These are phyloP conservation scores for Chaetomium cochliodes DNA, from an alignment of 495 filamentous ascomycete genomes.

Conservation along the genomic window DNA sequence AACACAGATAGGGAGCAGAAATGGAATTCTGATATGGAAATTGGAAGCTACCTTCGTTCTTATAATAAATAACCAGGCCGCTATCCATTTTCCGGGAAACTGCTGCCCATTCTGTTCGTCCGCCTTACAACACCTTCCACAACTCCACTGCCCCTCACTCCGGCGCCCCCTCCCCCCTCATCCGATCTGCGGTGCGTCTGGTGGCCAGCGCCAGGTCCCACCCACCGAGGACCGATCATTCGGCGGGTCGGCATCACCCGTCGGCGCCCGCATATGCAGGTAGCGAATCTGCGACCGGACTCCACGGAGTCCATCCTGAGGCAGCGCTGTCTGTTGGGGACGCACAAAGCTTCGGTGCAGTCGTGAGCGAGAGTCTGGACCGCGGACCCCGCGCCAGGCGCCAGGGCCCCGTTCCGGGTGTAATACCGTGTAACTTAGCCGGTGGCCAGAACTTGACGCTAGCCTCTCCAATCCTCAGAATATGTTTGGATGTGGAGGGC, in stretches of 20 bases:
- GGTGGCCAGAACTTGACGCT: not conserved
- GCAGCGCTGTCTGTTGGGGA: not conserved
- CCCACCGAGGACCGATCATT: not conserved
- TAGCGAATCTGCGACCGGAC: not conserved
- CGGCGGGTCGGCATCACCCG: not conserved
- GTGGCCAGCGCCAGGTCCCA: not conserved
- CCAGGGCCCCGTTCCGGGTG: not conserved
- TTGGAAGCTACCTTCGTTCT: too few relatives aligned
- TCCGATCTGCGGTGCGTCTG: not conserved
- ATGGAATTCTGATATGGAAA: too few relatives aligned
- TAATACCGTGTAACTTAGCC: not conserved
- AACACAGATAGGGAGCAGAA: too few relatives aligned
- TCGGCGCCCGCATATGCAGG: not conserved
- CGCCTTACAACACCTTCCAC: too few relatives aligned
- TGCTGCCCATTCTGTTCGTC: not conserved
- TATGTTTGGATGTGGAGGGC: too few relatives aligned
- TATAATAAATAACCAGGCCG: too few relatives aligned
- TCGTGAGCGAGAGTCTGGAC: not conserved
- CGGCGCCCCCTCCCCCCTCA: not conserved
- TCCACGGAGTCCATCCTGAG: not conserved
- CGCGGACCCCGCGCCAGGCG: slow-evolving; percentile 1
- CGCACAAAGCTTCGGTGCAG: not conserved
- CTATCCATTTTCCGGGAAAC: too few relatives aligned
- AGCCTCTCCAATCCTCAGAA: not conserved
- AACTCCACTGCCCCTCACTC: too few relatives aligned